Conservation (phyloP, 2,329 filamentous ascomycete species). For the Elsinoe fawcettii region DNA sequence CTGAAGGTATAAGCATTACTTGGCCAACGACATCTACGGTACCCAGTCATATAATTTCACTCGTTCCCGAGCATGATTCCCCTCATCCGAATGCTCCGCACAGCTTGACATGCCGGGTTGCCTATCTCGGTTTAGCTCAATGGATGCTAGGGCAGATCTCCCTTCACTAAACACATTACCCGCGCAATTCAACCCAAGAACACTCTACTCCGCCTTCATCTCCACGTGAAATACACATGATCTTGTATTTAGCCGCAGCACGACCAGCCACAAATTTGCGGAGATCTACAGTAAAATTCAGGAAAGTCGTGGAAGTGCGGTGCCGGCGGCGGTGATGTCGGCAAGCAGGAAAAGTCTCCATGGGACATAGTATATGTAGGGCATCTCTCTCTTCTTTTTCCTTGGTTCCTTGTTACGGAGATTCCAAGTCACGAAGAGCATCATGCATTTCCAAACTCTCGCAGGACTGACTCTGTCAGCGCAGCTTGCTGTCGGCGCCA, state of each 20-base stretch:
- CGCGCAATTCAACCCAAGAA: not conserved
- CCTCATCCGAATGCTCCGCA: not conserved
- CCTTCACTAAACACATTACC: not conserved
- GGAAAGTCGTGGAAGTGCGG: not conserved
- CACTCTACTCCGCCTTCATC: not conserved
- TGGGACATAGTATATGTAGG: slow-evolving; percentile 8
- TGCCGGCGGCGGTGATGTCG: not conserved
- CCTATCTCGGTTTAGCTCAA: not conserved
- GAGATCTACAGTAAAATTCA: not conserved
- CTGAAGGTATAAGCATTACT: no score
- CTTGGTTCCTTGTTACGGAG: not conserved
- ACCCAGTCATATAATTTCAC: not conserved
- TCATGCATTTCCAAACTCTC: not conserved
- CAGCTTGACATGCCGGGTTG: not conserved
- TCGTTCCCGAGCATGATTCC: not conserved
- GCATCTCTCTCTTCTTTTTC: not conserved
- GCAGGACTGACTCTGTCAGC: slow-evolving; percentile 4
- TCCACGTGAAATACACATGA: not conserved
- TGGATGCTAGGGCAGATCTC: not conserved
- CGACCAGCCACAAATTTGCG: not conserved
- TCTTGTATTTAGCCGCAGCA: not conserved
- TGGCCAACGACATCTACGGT: no score
- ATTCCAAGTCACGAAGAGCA: not conserved
- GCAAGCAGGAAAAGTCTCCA: not conserved
- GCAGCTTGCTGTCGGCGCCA: not conserved